Base-by-base conservation (phyloP, 306 rosid genomes). In the Prosopis cineraria region DNA sequence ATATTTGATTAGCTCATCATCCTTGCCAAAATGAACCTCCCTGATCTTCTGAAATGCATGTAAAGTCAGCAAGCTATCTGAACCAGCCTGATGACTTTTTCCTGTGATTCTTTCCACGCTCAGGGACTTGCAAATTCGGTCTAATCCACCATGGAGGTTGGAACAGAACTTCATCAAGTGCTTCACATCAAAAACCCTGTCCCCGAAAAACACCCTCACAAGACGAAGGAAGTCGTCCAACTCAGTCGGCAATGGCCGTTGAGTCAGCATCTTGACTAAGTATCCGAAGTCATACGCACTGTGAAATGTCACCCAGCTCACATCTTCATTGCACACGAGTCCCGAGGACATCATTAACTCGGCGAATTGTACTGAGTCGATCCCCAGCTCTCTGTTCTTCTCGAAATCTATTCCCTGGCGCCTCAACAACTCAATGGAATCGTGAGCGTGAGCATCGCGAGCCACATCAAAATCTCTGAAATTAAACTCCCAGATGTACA, bases 291-390 rank as follows among this genome's bases (percentile, higher is more conserved):
- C 97, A 71, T 89, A 91, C 0, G 91, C 88, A 72, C 94, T 62
- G 73, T 91, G 97, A 22, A 91, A 91, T 0, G 94, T 90, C 25
- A 85, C 84, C 97, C 94, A 91, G 13, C 73, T 82, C 27, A 87
- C 87, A 2, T 39, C 68, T 3, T 65, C 79, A 69, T 87, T 86
- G 80, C 90, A 85, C 2, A 91, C 86, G 17, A 91, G 90, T 6
- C 97, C 97, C 8, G 97, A 91, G 0, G 91, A 83, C 94, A 91
- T 86, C 90, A 91, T 78, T 59, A 89, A 65, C 76, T 85, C 90
- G 2, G 89, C 91, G 65, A 91, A 91, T 3, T 48, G 73, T n/a
- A 7, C 36, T 19, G 93, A 82, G 4, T 88, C 86, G 7, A 90
- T 81, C 2, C 97, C 94, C 0, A 5, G 2, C 5, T 77, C 72